A percentile compares a stretch with the other conserved stretches of the same genome.
Conservation (phyloP, 495 filamentous ascomycete species). For the Penicillium silybi region DNA sequence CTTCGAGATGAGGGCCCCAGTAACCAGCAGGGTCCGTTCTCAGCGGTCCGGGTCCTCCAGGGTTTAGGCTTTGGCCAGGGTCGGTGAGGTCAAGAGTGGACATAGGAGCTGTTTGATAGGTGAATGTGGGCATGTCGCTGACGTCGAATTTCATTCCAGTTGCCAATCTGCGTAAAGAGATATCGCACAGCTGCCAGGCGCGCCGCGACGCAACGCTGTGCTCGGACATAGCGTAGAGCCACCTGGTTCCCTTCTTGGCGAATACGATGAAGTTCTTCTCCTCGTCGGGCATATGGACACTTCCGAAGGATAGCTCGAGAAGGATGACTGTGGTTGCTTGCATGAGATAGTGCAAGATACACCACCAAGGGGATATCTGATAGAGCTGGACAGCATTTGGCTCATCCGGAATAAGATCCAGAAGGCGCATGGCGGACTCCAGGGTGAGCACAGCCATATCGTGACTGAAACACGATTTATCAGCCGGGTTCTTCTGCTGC, state of each 20-base stretch:
- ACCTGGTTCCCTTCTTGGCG: constrained; percentile 51
- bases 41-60: background rate
- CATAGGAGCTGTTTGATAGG: constrained; percentile 20
- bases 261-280: constrained; percentile 43
- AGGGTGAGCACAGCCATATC: constrained; percentile 53
- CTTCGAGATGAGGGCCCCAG: constrained; percentile 11
- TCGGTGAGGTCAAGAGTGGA: constrained; percentile 7
- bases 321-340: constrained; percentile 59
- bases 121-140: constrained; percentile 32
- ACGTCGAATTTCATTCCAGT: constrained; percentile 41
- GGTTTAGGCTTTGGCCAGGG: background rate
- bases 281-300: constrained; percentile 51
- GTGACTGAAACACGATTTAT: constrained; percentile 49
- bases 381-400: constrained; percentile 48
- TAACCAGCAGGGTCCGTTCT: background rate
- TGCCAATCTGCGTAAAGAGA: constrained; percentile 37
- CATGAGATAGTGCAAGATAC: constrained; percentile 61
- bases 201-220: constrained; percentile 52
- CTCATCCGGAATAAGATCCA: constrained; percentile 50
- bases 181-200: constrained; percentile 55
- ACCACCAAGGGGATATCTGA: constrained; percentile 61
- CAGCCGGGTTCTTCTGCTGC: constrained; percentile 28
- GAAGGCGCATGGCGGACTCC: constrained; percentile 49
- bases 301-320: constrained; percentile 57
- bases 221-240: constrained; percentile 52